Conservation (phyloP, 106 monocot genomes). For the Phalaenopsis equestris region DNA sequence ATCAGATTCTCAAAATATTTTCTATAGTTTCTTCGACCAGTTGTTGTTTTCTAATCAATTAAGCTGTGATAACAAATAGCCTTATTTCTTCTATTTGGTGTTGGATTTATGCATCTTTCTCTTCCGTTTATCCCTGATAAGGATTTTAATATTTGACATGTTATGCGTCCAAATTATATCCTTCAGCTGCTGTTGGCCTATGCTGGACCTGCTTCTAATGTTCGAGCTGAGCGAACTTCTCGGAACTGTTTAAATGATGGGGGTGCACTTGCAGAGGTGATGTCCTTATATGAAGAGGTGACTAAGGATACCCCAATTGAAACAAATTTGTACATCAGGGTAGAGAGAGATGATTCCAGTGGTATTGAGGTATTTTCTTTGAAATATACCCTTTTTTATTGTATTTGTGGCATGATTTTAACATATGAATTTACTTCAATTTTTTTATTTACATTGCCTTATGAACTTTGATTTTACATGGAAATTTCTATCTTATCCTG, state of each 20-base stretch:
- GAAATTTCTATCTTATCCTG: neutral
- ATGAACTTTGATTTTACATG: neutral
- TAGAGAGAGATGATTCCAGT: conserved; percentile 23
- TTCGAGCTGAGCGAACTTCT: conserved; percentile 58
- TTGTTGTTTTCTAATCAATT: neutral
- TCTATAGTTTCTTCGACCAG: neutral
- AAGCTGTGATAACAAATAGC: neutral
- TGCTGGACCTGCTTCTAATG: conserved; percentile 64
- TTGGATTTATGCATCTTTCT: neutral
- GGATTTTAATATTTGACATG: neutral
- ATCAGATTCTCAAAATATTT: conserved; percentile 2
- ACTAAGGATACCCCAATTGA: conserved; percentile 12
- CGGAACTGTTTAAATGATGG: conserved; percentile 60
- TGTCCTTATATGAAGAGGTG: conserved; percentile 63
- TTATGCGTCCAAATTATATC: conserved; percentile 9
- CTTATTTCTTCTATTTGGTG: neutral
- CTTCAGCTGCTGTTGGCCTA: conserved; percentile 61
- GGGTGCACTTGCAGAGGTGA: conserved; percentile 76
- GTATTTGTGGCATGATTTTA: neutral
- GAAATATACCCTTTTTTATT: neutral
- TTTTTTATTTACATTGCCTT: neutral
- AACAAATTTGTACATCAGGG: conserved; percentile 6
- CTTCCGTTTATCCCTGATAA: too few species aligned
- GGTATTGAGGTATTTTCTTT: conserved; percentile 57
- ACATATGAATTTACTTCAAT: neutral